These are phyloP conservation scores for Cylindrotheca fusiformis DNA, from an alignment of 108 stramenopile genomes.

Conservation along the genomic window DNA sequence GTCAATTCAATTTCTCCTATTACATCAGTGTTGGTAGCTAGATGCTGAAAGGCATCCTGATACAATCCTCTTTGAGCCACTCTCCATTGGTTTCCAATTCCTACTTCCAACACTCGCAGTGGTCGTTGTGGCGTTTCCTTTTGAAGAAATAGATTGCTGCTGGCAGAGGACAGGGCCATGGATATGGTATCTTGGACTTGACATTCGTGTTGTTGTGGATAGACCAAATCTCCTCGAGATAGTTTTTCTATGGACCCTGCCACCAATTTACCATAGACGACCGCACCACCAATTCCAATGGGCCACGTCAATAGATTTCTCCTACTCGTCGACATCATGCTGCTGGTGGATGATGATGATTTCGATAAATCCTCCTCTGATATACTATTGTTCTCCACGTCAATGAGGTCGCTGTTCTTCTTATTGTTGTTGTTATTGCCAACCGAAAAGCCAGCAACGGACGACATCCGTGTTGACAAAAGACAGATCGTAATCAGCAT, in stretches of 20 bases:
- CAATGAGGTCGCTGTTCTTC: no score
- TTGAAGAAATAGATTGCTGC: not conserved
- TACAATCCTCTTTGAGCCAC: constrained; percentile 42
- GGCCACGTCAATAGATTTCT: constrained; percentile 12
- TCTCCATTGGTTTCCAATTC: constrained; percentile 42
- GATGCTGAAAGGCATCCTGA: constrained; percentile 22
- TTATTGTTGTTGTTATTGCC: no score
- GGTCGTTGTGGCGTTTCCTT: not conserved
- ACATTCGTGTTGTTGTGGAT: constrained; percentile 44
- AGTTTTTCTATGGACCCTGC: constrained; percentile 15
- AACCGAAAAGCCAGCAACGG: no score
- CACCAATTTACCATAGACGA: constrained; percentile 32
- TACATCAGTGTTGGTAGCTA: not conserved
- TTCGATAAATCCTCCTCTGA: no score
- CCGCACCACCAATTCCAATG: constrained; percentile 27
- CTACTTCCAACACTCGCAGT: constrained; percentile 55
- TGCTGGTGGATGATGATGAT: no score
- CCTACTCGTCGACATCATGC: constrained; percentile 3
- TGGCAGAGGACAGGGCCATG: not conserved
- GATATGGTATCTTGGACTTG: constrained; percentile 30
- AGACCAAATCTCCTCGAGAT: constrained; percentile 23
- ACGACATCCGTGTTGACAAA: no score
- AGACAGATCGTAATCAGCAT: no score
- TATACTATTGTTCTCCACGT: no score
- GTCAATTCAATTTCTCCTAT: constrained; percentile 23